Evolutionary conservation across 352 stramenopile genomes (phyloP), one percentile per base, ranked within the genome.

Genomic region (Globisporangium takayamanum): DNA sequence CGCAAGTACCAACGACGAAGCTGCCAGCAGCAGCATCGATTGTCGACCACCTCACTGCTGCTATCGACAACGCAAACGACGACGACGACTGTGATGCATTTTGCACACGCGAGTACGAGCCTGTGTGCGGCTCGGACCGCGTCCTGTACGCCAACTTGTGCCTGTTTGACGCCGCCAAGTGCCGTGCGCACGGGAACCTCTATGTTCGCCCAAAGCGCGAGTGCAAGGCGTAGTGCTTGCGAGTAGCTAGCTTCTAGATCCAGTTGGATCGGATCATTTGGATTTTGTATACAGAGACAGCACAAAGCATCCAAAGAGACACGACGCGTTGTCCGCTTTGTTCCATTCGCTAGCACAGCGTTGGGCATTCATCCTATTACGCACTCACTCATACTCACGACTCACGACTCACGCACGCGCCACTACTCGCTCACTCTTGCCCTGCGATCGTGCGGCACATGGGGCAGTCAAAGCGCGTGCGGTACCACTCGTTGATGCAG

Each of bases 401-500:
- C 30, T 5, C 30, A 36, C 30, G 5, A 36, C 5, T 5, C 8
- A 36, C 30, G 30, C 30, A 36, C 30, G 30, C 30, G 8, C 30
- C 5, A 36, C 30, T 22, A 22, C 22, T 22, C 22, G 22, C 33
- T 45, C 70, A 56, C 49, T 80, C 78, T 59, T 74, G 53, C 26
- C 84, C 84, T 11, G 82, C 84, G 51, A 94, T 91, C 10, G 81
- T 87, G 42, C 84, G 80, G 66, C 84, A 94, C 83, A 94, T 94
- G 60, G 84, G 84, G 76, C 84, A 94, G 66, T 94, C 84, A 28
- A 94, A 94, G 56, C 84, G 78, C 53, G 84, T 94, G 47, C 80
- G 78, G 68, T 94, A 94, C 84, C 84, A 94, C 64, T 94, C 84
- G 58, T 91, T 94, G 50, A 94, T 94, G 70, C 84, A 94, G 64